Evolutionary conservation across 164 flowering plant genomes (phyloP).

Genomic region (grape (Vitis vinifera)): DNA sequence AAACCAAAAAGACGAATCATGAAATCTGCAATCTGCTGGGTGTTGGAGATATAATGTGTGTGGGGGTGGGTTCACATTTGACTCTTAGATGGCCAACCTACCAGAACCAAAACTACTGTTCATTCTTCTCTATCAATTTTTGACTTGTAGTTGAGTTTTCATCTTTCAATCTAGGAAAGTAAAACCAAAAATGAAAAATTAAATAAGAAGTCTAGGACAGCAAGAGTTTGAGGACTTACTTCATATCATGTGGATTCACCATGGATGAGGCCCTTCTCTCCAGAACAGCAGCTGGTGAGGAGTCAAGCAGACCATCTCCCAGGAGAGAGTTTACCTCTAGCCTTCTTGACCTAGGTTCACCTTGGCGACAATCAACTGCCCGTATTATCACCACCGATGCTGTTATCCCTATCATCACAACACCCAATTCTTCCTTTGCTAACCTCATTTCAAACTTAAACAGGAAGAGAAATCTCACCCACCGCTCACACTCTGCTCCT

Average conservation of each 20-base stretch:
- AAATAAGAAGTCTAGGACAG: too few species aligned
- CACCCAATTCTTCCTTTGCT: slow-evolving; percentile 33
- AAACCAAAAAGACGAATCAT: too few species aligned
- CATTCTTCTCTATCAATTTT: background rate
- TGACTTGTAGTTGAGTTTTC: background rate
- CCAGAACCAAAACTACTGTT: background rate
- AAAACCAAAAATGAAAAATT: too few species aligned
- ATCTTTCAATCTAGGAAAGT: too few species aligned
- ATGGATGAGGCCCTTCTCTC: slow-evolving; percentile 32
- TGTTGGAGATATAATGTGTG: too few species aligned
- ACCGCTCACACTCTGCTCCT: slow-evolving; percentile 52
- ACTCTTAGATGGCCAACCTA: slow-evolving; percentile 5
- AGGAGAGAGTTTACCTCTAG: slow-evolving; percentile 1
- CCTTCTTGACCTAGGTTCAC: slow-evolving; percentile 14
- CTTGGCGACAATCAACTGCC: slow-evolving; percentile 22
- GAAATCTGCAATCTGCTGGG: too few species aligned
- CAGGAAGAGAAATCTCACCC: slow-evolving; percentile 22
- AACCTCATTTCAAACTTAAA: slow-evolving; percentile 40
- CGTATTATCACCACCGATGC: slow-evolving; percentile 7
- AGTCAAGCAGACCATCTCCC: background rate
- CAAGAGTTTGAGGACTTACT: too few species aligned
- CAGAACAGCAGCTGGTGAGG: slow-evolving; percentile 6
- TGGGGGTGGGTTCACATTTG: background rate
- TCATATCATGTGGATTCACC: slow-evolving; percentile 10
- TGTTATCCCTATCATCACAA: background rate